Conservation (phyloP, 176 grass and related monocot genomes). For the Phoenix dactylifera region DNA sequence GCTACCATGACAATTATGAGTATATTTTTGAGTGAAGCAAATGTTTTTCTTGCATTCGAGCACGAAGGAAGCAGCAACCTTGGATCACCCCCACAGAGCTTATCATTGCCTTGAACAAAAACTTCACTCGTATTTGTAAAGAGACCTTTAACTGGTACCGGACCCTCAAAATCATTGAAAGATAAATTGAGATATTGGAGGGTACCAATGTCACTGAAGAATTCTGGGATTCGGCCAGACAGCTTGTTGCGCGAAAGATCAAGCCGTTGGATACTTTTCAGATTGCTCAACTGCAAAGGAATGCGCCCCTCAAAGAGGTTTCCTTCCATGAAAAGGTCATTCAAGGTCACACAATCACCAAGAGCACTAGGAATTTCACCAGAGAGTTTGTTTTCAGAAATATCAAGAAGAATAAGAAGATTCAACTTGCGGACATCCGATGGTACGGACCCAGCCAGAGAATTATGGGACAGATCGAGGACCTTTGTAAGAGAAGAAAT, state of each 20-base stretch:
- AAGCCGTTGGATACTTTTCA: constrained; percentile 14
- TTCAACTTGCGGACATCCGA: constrained; percentile 15
- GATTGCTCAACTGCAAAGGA: constrained; percentile 29
- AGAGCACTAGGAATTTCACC: constrained; percentile 28
- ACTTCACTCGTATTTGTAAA: constrained; percentile 13
- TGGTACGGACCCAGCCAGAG: constrained; percentile 21
- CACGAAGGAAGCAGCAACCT: background rate
- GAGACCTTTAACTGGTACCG: constrained; percentile 5
- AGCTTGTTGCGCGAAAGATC: constrained; percentile 22
- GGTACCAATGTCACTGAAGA: background rate
- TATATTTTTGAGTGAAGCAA: no score
- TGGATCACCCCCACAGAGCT: constrained; percentile 22
- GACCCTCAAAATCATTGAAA: constrained; percentile 43
- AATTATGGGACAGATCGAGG: constrained; percentile 7
- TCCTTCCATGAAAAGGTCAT: constrained; percentile 4
- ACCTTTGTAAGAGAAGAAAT: background rate
- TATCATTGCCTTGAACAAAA: constrained; percentile 28
- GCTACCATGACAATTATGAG: no score
- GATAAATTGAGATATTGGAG: constrained; percentile 38
- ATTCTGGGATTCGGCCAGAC: constrained; percentile 3
- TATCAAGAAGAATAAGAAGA: constrained; percentile 27
- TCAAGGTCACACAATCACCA: constrained; percentile 33
- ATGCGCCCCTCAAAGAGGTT: constrained; percentile 38
- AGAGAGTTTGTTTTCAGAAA: constrained; percentile 9
- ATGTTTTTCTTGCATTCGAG: no score